These are phyloP conservation scores for Coprinopsis marcescibilis DNA, from an alignment of 768 basidiomycete genomes.

Conservation along the genomic window DNA sequence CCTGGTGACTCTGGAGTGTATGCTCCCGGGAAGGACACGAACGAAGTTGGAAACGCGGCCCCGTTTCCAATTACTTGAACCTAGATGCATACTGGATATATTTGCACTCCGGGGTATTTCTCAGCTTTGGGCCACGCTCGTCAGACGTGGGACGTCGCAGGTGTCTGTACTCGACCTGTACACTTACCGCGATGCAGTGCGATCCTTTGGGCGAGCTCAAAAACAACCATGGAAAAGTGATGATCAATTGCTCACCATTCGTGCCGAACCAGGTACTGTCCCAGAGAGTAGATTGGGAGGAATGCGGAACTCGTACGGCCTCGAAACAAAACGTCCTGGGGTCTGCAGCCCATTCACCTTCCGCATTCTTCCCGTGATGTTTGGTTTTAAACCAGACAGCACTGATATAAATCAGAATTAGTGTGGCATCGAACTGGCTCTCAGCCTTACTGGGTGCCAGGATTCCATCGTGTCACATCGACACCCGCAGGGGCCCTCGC, in stretches of 20 bases:
- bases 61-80: neutral
- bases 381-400: conserved; percentile 49
- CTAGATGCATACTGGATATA: neutral
- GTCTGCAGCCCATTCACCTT: conserved; percentile 42
- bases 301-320: conserved; percentile 42
- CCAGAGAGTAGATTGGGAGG: conserved; percentile 39
- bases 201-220: conserved; percentile 25
- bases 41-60: neutral
- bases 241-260: conserved; percentile 30
- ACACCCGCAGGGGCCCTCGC: conserved; percentile 38
- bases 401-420: conserved; percentile 15
- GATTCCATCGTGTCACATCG: conserved; percentile 38
- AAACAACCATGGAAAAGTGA: neutral
- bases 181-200: conserved; percentile 30
- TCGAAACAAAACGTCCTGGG: conserved; percentile 31
- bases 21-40: conserved; percentile 1
- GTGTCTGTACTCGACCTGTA: neutral
- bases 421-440: neutral
- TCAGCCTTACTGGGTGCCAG: conserved; percentile 29
- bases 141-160: neutral
- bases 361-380: conserved; percentile 35
- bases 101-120: conserved; percentile 17
- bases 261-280: conserved; percentile 44
- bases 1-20: neutral
- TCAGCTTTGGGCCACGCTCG: conserved; percentile 28